Percentiles rank a stretch among this genome's conserved stretches.
Evolutionary conservation across 2,329 filamentous ascomycete genomes (phyloP).

Genomic region (Verticillium albo-atrum): DNA sequence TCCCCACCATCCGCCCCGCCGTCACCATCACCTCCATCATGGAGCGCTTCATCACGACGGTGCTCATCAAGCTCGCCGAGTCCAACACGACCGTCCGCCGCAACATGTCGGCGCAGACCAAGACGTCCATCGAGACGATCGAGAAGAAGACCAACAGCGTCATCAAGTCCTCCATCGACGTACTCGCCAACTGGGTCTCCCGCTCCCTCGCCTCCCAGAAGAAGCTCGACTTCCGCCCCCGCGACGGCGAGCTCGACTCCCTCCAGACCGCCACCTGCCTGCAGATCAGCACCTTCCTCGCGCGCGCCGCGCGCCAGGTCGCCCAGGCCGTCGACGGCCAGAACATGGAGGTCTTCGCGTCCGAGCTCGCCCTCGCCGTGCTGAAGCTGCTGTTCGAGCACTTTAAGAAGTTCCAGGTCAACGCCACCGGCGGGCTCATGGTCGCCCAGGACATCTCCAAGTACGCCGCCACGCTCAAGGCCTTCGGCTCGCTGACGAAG

Average conservation of each 20-base stretch:
- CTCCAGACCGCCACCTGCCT: conserved; percentile 84
- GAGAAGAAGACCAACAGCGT: conserved; percentile 74
- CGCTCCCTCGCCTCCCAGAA: conserved; percentile 73
- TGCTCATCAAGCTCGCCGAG: conserved; percentile 84
- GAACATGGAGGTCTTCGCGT: conserved; percentile 77
- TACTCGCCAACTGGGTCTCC: conserved; percentile 70
- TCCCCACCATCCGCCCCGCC: conserved; percentile 72
- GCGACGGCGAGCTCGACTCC: conserved; percentile 72
- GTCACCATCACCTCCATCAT: conserved; percentile 91
- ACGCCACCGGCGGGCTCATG: conserved; percentile 88
- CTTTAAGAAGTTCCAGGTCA: conserved; percentile 91
- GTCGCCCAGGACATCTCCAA: conserved; percentile 94
- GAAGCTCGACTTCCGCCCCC: conserved; percentile 87
- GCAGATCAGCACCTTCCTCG: conserved; percentile 75
- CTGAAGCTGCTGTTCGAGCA: conserved; percentile 81
- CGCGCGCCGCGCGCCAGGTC: conserved; percentile 58
- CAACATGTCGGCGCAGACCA: conserved; percentile 82
- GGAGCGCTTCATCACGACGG: conserved; percentile 84
- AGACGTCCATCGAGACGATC: conserved; percentile 67
- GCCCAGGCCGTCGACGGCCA: conserved; percentile 71
- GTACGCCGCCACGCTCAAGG: conserved; percentile 80
- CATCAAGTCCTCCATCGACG: conserved; percentile 55
- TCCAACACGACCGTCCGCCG: conserved; percentile 85
- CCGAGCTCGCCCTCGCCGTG: conserved; percentile 77
- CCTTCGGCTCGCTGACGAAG: conserved; percentile 67